Percentiles rank a stretch among this genome's conserved stretches.
phyloP scores from a whole-genome alignment of 1,139 yeast species.

The Barnettozyma hawaiiensis region DNA sequence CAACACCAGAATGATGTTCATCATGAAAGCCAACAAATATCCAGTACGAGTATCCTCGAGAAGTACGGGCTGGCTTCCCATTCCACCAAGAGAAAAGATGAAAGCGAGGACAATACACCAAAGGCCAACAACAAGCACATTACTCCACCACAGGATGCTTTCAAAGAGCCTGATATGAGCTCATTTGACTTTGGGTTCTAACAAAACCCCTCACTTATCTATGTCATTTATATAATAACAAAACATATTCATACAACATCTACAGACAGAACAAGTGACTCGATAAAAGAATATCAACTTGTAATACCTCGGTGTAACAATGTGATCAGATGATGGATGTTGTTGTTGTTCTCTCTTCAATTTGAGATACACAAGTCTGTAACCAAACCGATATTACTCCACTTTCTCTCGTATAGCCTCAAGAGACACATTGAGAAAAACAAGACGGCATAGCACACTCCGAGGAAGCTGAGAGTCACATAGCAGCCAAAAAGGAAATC shows the following conservation, averaged over 20 bases:
- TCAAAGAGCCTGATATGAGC: slow-evolving; percentile 78
- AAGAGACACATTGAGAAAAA: slow-evolving; percentile 16
- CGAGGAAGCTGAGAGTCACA: slow-evolving; percentile 7
- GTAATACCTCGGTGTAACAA: no score
- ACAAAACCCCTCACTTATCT: no score
- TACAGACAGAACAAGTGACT: no score
- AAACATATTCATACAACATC: no score
- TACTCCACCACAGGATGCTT: slow-evolving; percentile 49
- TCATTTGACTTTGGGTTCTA: slow-evolving; percentile 56
- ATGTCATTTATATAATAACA: no score
- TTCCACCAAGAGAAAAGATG: slow-evolving; percentile 11
- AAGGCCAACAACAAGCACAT: slow-evolving; percentile 13
- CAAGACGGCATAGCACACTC: slow-evolving; percentile 15
- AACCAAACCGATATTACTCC: neutral
- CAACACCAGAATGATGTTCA: slow-evolving; percentile 7
- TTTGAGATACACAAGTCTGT: neutral
- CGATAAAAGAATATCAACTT: no score
- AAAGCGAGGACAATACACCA: neutral
- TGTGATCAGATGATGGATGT: no score
- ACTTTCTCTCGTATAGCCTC: slow-evolving; percentile 15
- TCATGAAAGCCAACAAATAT: slow-evolving; percentile 6
- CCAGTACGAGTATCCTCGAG: slow-evolving; percentile 18
- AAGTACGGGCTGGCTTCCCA: slow-evolving; percentile 22
- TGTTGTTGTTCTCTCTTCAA: no score
- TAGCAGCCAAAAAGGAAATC: slow-evolving; percentile 8